Conservation (phyloP, 1,284 basidiomycete species). For the Ceratobasidium sp. region DNA sequence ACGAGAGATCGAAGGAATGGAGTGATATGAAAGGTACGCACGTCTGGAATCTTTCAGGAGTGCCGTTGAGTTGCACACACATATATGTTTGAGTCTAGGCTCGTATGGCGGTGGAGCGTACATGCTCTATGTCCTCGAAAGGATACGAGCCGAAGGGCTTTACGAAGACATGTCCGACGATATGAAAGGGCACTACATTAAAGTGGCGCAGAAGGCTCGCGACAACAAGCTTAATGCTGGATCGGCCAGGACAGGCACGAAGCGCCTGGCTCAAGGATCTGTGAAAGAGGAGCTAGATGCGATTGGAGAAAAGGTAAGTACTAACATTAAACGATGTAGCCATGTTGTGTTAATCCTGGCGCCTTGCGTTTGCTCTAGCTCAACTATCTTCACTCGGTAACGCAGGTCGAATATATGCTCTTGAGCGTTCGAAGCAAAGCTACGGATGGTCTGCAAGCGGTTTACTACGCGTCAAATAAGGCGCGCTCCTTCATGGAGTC, state of each 20-base stretch:
- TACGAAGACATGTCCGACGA: constrained; percentile 8
- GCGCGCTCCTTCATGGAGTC: too few relatives aligned
- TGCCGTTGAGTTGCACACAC: background rate
- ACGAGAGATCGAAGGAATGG: constrained; percentile 16
- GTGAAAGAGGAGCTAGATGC: background rate
- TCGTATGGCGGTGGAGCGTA: background rate
- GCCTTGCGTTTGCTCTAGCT: background rate
- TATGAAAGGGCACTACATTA: background rate
- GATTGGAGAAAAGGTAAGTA: background rate
- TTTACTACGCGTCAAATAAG: background rate
- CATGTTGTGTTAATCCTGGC: too few relatives aligned
- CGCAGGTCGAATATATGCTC: background rate
- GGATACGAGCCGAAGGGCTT: background rate
- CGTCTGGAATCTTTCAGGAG: background rate
- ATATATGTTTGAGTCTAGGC: background rate
- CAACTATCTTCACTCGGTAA: background rate
- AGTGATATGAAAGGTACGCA: background rate
- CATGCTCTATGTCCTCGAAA: background rate
- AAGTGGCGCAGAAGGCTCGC: background rate
- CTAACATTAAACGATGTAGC: too few relatives aligned
- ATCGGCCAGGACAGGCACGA: background rate
- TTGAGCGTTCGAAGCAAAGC: background rate
- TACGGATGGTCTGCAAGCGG: background rate
- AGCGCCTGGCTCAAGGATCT: background rate
- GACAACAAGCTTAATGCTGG: constrained; percentile 5